Evolutionary conservation across 805 yeast species (phyloP).

Genomic region (Saccharomycopsis sp.): DNA sequence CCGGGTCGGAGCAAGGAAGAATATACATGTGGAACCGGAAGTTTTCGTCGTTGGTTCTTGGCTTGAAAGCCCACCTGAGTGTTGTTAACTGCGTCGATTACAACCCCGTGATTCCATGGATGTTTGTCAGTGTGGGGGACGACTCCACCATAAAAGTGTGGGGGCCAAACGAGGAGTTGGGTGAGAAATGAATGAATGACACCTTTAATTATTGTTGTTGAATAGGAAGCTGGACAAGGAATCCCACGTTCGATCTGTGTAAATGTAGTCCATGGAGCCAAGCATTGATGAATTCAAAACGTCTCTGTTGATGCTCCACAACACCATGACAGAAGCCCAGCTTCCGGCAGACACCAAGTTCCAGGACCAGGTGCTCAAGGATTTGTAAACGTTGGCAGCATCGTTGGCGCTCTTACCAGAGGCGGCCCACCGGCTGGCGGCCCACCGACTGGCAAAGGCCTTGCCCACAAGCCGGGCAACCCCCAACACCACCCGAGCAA

Average conservation of each 20-base stretch:
- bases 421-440: neutral
- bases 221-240: no score
- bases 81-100: slow-evolving; percentile 75
- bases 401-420: no score
- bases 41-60: slow-evolving; percentile 56
- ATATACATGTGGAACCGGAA: slow-evolving; percentile 71
- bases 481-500: slow-evolving; percentile 15
- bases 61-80: slow-evolving; percentile 53
- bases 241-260: neutral
- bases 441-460: neutral
- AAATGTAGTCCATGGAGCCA: slow-evolving; percentile 17
- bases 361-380: slow-evolving; percentile 9
- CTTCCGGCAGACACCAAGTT: slow-evolving; percentile 4
- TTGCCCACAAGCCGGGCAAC: slow-evolving; percentile 11
- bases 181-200: no score
- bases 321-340: slow-evolving; percentile 16
- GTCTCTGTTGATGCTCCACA: slow-evolving; percentile 6
- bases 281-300: slow-evolving; percentile 9
- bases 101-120: slow-evolving; percentile 39
- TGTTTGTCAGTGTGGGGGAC: slow-evolving; percentile 83
- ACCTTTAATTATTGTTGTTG: no score
- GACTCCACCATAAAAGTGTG: slow-evolving; percentile 64
- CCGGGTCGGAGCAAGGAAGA: slow-evolving; percentile 78
- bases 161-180: slow-evolving; percentile 30
- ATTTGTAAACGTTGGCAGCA: no score